phyloP scores from a whole-genome alignment of 2,329 filamentous ascomycete genomes.

The Ceratocystis papillata region DNA sequence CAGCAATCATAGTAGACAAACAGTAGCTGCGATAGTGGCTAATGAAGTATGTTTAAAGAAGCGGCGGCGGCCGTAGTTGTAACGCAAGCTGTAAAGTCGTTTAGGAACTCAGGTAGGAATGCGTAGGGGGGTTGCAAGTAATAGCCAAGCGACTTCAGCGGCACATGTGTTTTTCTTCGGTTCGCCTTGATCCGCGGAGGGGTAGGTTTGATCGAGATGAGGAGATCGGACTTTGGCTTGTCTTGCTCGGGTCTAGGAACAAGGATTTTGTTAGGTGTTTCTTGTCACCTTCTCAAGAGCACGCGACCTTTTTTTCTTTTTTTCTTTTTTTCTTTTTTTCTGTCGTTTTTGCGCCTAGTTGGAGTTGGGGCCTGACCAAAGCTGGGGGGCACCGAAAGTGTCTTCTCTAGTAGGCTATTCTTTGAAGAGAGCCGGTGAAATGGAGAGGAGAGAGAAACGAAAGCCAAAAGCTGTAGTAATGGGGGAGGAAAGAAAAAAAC shows the following conservation, averaged over 20 bases:
- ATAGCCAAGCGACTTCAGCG: background rate
- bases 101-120: background rate
- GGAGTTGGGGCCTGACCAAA: background rate
- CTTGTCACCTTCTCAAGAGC: background rate
- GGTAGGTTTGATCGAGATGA: background rate
- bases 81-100: too few species aligned
- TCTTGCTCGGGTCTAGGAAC: background rate
- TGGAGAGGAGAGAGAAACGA: background rate
- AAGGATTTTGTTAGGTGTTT: background rate
- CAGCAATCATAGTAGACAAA: background rate
- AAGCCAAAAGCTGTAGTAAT: too few species aligned
- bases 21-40: background rate
- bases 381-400: background rate
- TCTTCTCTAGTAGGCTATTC: background rate
- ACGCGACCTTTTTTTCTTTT: background rate
- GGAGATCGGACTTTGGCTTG: background rate
- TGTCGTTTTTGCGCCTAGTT: background rate
- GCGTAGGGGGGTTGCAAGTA: background rate
- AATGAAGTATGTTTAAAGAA: background rate
- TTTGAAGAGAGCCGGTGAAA: background rate
- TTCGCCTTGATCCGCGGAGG: background rate
- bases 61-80: background rate
- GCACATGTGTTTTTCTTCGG: background rate
- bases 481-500: background rate
- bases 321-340: background rate